Evolutionary conservation across 768 basidiomycete species (phyloP), one percentile per base, ranked within the genome.

Genomic region (Lentinula detonsa): DNA sequence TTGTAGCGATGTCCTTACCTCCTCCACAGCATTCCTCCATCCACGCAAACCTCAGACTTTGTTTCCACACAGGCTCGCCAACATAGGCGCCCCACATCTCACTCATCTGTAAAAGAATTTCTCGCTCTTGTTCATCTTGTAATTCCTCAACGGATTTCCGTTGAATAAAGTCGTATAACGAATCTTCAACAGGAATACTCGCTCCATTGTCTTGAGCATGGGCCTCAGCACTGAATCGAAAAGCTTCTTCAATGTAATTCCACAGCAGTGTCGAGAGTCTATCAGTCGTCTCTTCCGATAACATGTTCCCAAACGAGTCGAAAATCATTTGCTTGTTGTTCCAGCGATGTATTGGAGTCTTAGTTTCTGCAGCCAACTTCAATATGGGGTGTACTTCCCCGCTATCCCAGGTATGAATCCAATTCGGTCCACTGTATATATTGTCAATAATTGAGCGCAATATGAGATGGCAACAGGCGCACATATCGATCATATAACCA

Each of bases 11-110:
- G n/a, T 42, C 56, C 63, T n/a, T n/a, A 64, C 65, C 62, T 40
- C 65, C 65, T 33, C 63, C 63, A 59, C 65, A 66, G 31, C 65
- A 66, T 49, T 66, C 65, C 48, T 66, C 65, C 65, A 66, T 66
- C 65, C 65, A 66, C 23, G 65, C 63, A 59, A 66, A 66, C 28
- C 63, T 52, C n/a, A 66, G 51, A 48, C 63, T 64, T 52, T 66
- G 65, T 60, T 63, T 64, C 63, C 63, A 66, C n/a, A 61, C 63
- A 55, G 65, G 65, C 60, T 64, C 65, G 10, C 65, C 65, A 28
- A 66, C 63, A 48, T 66, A 66, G 4, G 65, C 65, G 4, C 65
- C 65, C 56, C 60, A 66, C 63, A 66, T 63, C 53, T 66, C 65
- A 55, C 65, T 66, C 65, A 66, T 66, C 52, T 64, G 63, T 35